Evolutionary conservation across 176 grass and related monocot genomes (phyloP), one percentile per base, ranked within the genome.

Genomic region (Lolium perenne): DNA sequence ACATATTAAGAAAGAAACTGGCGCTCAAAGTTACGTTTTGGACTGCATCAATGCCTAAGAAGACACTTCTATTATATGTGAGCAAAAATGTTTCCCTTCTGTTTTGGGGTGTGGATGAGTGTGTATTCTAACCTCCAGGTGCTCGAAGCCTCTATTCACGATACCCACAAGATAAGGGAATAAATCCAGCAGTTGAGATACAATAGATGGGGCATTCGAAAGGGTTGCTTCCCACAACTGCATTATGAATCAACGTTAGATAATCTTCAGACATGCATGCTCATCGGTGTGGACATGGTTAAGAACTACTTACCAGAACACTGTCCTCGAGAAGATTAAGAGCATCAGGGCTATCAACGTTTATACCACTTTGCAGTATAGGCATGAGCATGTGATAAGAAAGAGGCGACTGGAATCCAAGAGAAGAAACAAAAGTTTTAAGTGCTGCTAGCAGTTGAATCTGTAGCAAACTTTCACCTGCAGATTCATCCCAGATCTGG

Each of bases 271-370:
- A 77, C 60, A 20, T 45, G 49, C 62, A 20, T 21, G 8, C n/a
- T 7, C 73, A 59, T 78, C 11, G 3, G 23, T 65, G 49, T 53
- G 35, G 41, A 79, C 55, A 66, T 73, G 23, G 60, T 65, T 74
- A 83, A 76, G 12, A 89, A 83, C 40, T 60, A 89, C 86, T 89
- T 82, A 99, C 97, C 90, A 95, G 77, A 76, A 99, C 69, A 90
- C 93, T 93, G 77, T 96, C 97, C 89, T 99, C 97, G 1, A 99
- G 97, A 86, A 99, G 97, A 90, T 98, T 98, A 88, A 98, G 97
- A 88, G 97, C 89, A 91, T 98, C 97, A 65, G 97, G 94, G 71
- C 84, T 94, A 49, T 98, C 92, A 71, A 91, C 71, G 88, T 98
- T 91, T 63, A 96, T 92, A 77, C 94, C 94, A 86, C 84, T 94